Conservation (phyloP, 805 yeast species). For the Pichia manshurica region DNA sequence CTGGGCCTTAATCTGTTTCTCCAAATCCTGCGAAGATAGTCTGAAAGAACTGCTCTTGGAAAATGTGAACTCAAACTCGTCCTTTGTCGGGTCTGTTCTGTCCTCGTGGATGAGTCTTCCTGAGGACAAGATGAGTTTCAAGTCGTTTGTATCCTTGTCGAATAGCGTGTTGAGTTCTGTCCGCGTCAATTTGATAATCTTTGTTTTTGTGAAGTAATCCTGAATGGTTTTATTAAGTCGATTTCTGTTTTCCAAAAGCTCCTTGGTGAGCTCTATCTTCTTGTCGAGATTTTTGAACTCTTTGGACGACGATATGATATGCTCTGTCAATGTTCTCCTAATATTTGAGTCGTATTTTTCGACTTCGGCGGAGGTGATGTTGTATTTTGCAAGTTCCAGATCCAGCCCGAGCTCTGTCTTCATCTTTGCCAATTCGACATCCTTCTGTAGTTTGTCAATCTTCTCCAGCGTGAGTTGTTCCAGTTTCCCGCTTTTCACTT, state of each 20-base stretch:
- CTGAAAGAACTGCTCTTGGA: constrained; percentile 18
- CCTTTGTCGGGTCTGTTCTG: constrained; percentile 13
- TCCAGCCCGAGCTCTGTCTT: constrained; percentile 18
- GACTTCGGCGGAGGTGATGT: constrained; percentile 13
- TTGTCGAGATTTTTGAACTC: constrained; percentile 19
- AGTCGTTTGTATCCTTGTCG: constrained; percentile 23
- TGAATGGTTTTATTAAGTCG: constrained; percentile 23
- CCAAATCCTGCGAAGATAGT: constrained; percentile 19
- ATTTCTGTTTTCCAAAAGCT: constrained; percentile 21
- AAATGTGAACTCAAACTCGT: constrained; percentile 23
- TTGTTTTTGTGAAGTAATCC: constrained; percentile 20
- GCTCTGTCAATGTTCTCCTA: constrained; percentile 16
- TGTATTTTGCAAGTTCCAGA: constrained; percentile 19
- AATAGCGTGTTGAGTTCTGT: constrained; percentile 25
- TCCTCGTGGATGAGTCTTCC: constrained; percentile 20
- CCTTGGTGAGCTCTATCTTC: constrained; percentile 21
- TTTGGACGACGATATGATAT: constrained; percentile 19
- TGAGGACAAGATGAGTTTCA: constrained; percentile 18
- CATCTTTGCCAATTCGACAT: constrained; percentile 16
- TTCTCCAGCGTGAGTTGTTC: constrained; percentile 15
- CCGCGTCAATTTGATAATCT: constrained; percentile 20
- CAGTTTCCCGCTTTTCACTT: constrained; percentile 16
- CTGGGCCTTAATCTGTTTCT: constrained; percentile 20
- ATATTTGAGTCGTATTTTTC: constrained; percentile 18
- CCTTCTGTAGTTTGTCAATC: constrained; percentile 17